Conservation (phyloP, 2,329 filamentous ascomycete genomes). For the Apiospora phragmitis region DNA sequence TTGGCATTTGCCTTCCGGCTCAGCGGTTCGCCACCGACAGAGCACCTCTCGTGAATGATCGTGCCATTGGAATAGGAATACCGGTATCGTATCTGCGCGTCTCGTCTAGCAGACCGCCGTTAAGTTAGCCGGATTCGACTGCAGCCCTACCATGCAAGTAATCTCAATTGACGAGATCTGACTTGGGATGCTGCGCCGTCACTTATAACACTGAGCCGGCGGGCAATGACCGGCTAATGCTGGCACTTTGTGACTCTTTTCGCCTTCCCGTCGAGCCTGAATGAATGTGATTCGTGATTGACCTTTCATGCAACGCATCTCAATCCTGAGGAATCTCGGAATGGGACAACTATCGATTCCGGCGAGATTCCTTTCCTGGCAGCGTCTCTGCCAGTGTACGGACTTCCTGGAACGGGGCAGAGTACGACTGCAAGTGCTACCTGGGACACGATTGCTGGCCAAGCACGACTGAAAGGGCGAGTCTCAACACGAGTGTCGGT, state of each 20-base stretch:
- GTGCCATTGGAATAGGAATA: background rate
- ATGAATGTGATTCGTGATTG: background rate
- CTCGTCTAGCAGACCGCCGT: background rate
- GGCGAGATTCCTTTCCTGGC: background rate
- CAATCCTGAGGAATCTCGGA: background rate
- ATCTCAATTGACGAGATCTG: background rate
- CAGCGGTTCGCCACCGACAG: background rate
- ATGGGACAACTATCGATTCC: background rate
- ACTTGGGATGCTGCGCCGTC: background rate
- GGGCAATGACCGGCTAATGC: background rate
- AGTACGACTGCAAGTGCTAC: slow-evolving; percentile 35
- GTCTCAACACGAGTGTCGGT: slow-evolving; percentile 35
- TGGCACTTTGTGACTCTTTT: background rate
- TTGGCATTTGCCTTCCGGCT: background rate
- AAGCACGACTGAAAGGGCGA: too few species aligned
- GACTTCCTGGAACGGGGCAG: slow-evolving; percentile 27
- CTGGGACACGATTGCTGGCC: slow-evolving; percentile 32
- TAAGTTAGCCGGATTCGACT: background rate
- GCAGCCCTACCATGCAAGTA: background rate
- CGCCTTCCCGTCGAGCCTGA: background rate
- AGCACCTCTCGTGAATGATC: background rate
- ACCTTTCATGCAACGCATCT: background rate
- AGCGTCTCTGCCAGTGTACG: slow-evolving; percentile 13
- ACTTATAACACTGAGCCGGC: background rate
- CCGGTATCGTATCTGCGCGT: background rate